Evolutionary conservation across 345 rosid species (phyloP).

Genomic region (Boechera stricta): DNA sequence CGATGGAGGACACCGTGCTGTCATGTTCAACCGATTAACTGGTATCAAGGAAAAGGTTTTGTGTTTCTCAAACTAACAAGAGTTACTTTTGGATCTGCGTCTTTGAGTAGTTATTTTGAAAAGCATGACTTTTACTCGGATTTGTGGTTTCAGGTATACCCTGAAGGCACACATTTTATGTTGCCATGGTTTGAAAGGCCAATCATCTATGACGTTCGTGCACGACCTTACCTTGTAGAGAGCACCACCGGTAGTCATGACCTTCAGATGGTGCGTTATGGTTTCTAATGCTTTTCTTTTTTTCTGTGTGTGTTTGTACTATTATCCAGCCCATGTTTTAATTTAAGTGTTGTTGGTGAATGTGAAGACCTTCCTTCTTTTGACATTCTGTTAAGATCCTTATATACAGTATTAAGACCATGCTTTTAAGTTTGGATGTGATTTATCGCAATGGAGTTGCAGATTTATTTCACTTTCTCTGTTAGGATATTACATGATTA

Average conservation of each 20-base stretch:
- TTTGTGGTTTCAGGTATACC: slow-evolving; percentile 67
- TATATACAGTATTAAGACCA: slow-evolving; percentile 6
- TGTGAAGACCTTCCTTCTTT: slow-evolving; percentile 19
- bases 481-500: neutral
- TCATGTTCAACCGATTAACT: slow-evolving; percentile 50
- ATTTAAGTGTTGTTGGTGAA: neutral
- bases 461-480: neutral
- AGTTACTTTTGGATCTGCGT: neutral
- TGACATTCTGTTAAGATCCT: neutral
- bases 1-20: slow-evolving; percentile 50
- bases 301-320: slow-evolving; percentile 4
- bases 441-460: slow-evolving; percentile 4
- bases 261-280: slow-evolving; percentile 78
- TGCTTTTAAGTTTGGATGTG: neutral
- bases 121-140: neutral
- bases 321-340: neutral
- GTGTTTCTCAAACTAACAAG: slow-evolving; percentile 8
- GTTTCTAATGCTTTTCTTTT: slow-evolving; percentile 1
- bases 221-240: slow-evolving; percentile 88
- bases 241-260: slow-evolving; percentile 96
- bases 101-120: neutral
- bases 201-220: slow-evolving; percentile 89
- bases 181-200: slow-evolving; percentile 95
- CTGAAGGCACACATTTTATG: slow-evolving; percentile 94
- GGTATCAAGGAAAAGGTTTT: slow-evolving; percentile 51